Conservation (phyloP, 1,284 basidiomycete species). For the Phaffia rhodozyma region DNA sequence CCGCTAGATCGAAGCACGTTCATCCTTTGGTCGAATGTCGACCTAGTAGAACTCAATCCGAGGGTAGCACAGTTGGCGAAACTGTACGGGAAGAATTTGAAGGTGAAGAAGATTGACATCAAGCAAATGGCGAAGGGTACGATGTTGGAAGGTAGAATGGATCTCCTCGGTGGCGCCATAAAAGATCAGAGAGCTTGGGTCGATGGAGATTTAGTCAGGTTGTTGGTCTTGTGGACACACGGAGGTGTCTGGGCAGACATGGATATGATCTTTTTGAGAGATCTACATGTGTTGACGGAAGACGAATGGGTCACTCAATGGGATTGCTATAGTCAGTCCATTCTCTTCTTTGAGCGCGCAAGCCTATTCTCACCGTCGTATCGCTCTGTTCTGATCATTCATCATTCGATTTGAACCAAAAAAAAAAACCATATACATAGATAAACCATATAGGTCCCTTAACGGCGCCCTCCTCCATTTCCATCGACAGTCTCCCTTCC, state of each 20-base stretch:
- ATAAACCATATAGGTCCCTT: conserved; percentile 71
- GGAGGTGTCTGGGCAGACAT: conserved; percentile 85
- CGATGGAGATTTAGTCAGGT: conserved; percentile 76
- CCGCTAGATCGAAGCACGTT: conserved; percentile 51
- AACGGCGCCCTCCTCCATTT: conserved; percentile 93
- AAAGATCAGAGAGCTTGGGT: conserved; percentile 72
- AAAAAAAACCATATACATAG: conserved; percentile 35
- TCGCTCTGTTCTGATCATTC: neutral
- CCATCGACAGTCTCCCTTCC: conserved; percentile 70
- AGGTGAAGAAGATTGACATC: conserved; percentile 56
- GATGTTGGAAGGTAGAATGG: conserved; percentile 49
- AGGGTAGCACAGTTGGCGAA: conserved; percentile 51
- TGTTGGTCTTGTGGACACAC: conserved; percentile 72
- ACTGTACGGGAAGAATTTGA: conserved; percentile 56
- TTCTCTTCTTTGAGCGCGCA: neutral
- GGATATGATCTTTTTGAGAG: conserved; percentile 77
- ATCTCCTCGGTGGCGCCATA: conserved; percentile 29
- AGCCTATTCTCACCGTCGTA: neutral
- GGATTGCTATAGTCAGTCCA: conserved; percentile 80
- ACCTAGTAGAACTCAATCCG: conserved; percentile 44
- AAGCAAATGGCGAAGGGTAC: conserved; percentile 57
- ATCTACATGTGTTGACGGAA: conserved; percentile 67
- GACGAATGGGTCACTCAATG: conserved; percentile 62
- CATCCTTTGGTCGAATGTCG: conserved; percentile 78
- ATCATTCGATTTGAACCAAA: neutral